phyloP scores from a whole-genome alignment of 2,329 filamentous ascomycete species.

The Fusarium anguioides region DNA sequence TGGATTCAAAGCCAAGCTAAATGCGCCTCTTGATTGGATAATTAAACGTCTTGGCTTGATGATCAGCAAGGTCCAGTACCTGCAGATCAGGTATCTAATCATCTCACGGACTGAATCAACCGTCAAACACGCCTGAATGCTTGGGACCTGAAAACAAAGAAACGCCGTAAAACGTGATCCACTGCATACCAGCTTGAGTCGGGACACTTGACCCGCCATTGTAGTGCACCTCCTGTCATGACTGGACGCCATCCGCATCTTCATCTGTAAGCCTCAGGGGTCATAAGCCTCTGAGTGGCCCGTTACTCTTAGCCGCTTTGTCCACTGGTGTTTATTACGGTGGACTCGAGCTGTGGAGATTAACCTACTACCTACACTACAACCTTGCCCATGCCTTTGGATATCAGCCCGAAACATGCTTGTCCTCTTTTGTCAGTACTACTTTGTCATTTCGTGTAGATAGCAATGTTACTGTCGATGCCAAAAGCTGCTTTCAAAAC shows the following conservation, averaged over 20 bases:
- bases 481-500: constrained; percentile 7
- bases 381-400: neutral
- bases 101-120: constrained; percentile 8
- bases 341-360: constrained; percentile 26
- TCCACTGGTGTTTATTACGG: constrained; percentile 2
- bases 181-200: constrained; percentile 8
- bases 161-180: constrained; percentile 7
- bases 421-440: constrained; percentile 23
- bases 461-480: neutral
- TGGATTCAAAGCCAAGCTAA: constrained; percentile 18
- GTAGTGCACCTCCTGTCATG: constrained; percentile 25
- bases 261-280: constrained; percentile 36
- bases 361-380: neutral
- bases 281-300: constrained; percentile 30
- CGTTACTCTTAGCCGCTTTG: constrained; percentile 29
- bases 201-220: constrained; percentile 11
- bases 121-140: neutral
- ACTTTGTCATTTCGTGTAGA: constrained; percentile 2
- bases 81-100: constrained; percentile 32
- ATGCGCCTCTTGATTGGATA: constrained; percentile 4
- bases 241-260: constrained; percentile 20
- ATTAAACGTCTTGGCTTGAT: constrained; percentile 11
- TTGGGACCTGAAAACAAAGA: constrained; percentile 11
- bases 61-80: constrained; percentile 27
- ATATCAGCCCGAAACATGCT: constrained; percentile 34